Base-by-base conservation (phyloP, 2,329 filamentous ascomycete species). In the Reticulascus tulasneorum region DNA sequence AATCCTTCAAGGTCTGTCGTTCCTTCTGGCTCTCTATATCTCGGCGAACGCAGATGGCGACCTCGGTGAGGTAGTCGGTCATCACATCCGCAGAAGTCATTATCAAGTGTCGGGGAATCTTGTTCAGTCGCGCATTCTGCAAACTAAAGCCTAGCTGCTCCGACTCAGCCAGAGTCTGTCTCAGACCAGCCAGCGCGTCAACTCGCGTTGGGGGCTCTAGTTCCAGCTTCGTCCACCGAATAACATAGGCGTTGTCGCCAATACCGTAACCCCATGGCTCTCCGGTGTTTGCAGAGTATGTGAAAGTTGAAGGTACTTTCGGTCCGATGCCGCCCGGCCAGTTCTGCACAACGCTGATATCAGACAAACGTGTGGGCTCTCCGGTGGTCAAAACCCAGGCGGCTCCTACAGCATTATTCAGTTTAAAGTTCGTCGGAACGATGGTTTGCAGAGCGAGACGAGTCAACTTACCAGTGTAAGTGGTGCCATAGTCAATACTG, bases 401-500 rank as follows among this genome's bases (percentile, higher is more conserved):
- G 19, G 17, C 37, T 22, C 37, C 37, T 39, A 19, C 9, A 22
- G 20, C 2, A 23, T 24, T 32, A 32, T 21, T 16, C 7, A 5
- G 18, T 6, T 8, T n/a, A n/a, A n/a, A n/a, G n/a, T n/a, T n/a
- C n/a, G n/a, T n/a, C n/a, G n/a, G n/a, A n/a, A n/a, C n/a, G n/a
- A n/a, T n/a, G n/a, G n/a, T n/a, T n/a, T n/a, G n/a, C n/a, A 17
- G 9, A 28, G 36, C 7, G 23, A 23, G 18, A 12, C 22, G 24
- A 21, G 16, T 23, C 12, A n/a, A 27, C 15, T 10, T 39, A 39
- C 37, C 37, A 2, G 37, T 39, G 31, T 29, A 39, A 21, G 37
- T 39, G 9, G 37, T 39, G 12, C 37, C 37, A 17, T 39, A 39
- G 25, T 39, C 37, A n/a, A 39, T 23, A n/a, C 37, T 28, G 2